Percentiles rank a stretch among this genome's conserved stretches.
These are phyloP conservation scores for Scedosporium boydii DNA, from an alignment of 2,329 filamentous ascomycete genomes.

Conservation along the genomic window DNA sequence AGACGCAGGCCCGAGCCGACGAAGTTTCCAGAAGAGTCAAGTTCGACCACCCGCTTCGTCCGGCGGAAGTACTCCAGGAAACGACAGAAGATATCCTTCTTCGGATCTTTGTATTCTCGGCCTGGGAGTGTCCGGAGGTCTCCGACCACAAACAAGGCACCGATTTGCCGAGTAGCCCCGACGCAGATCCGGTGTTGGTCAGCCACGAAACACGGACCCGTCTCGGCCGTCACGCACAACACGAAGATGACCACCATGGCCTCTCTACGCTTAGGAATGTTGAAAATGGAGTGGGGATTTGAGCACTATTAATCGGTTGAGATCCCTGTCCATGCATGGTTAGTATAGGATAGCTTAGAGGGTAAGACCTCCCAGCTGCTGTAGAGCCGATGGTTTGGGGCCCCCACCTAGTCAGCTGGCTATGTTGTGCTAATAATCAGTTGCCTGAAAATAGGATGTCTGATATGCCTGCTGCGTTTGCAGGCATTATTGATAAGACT, in stretches of 20 bases:
- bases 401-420: slow-evolving; percentile 21
- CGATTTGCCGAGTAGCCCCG: neutral
- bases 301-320: slow-evolving; percentile 17
- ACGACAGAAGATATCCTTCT: too few relatives aligned
- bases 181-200: neutral
- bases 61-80: too few relatives aligned
- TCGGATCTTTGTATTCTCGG: too few relatives aligned
- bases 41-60: too few relatives aligned
- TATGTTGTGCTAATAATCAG: slow-evolving; percentile 27
- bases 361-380: slow-evolving; percentile 29
- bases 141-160: neutral
- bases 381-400: slow-evolving; percentile 26
- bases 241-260: neutral
- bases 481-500: slow-evolving; percentile 5
- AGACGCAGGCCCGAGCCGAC: too few relatives aligned
- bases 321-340: slow-evolving; percentile 24
- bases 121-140: too few relatives aligned
- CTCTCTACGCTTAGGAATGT: slow-evolving; percentile 15
- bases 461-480: slow-evolving; percentile 8
- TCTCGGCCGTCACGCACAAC: neutral
- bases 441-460: slow-evolving; percentile 23
- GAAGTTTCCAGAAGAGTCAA: too few relatives aligned
- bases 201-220: neutral
- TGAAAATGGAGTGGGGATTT: slow-evolving; percentile 12
- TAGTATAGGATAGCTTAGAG: slow-evolving; percentile 30